Conservation (phyloP, 2,329 filamentous ascomycete species). For the Penicillium sp. region DNA sequence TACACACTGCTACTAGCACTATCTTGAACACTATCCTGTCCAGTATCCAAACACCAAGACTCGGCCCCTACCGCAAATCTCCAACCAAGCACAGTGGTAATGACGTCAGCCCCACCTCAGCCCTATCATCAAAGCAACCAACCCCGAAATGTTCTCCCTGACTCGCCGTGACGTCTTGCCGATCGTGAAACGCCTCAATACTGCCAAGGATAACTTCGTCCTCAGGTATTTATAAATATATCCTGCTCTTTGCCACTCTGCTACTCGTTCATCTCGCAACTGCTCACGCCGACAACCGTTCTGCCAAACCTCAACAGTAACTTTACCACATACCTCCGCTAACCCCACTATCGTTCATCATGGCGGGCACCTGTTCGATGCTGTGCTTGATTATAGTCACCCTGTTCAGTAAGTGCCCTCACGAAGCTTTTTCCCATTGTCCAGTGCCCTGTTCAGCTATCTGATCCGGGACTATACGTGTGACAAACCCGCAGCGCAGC, state of each 20-base stretch:
- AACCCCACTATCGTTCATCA: constrained; percentile 15
- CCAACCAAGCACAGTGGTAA: not conserved
- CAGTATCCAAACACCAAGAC: too few relatives aligned
- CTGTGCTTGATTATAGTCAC: constrained; percentile 48
- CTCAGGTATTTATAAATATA: constrained; percentile 26
- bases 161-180: constrained; percentile 5
- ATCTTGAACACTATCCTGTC: too few relatives aligned
- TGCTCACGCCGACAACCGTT: constrained; percentile 10
- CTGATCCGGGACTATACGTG: not conserved
- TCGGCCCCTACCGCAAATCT: too few relatives aligned
- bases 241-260: constrained; percentile 28
- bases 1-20: too few relatives aligned
- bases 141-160: not conserved
- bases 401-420: constrained; percentile 41
- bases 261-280: constrained; percentile 27
- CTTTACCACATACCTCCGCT: not conserved
- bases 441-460: not conserved
- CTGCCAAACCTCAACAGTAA: constrained; percentile 7
- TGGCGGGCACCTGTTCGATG: constrained; percentile 37
- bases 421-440: not conserved
- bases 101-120: constrained; percentile 15
- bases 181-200: constrained; percentile 28
- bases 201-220: constrained; percentile 24
- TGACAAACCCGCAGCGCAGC: not conserved
- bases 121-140: constrained; percentile 6